Evolutionary conservation across 2,329 filamentous ascomycete species (phyloP).

Genomic region (Fulvia fulva): DNA sequence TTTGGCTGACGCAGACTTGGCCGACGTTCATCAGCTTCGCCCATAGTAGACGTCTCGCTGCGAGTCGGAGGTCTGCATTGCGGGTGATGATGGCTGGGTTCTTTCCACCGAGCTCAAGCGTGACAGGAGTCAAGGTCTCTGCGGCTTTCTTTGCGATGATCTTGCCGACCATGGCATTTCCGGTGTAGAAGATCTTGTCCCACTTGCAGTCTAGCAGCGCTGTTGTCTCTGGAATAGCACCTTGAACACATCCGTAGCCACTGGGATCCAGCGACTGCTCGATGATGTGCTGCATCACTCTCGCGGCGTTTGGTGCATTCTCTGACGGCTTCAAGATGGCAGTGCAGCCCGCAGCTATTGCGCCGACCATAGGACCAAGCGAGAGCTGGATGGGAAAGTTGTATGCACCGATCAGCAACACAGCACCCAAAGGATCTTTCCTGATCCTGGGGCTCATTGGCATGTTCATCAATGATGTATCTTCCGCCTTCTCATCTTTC

Average conservation of each 20-base stretch:
- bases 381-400: conserved; percentile 88
- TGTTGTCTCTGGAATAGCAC: conserved; percentile 73
- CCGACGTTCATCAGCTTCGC: conserved; percentile 82
- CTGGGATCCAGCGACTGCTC: conserved; percentile 70
- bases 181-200: conserved; percentile 98
- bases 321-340: conserved; percentile 90
- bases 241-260: conserved; percentile 75
- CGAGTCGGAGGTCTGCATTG: conserved; percentile 72
- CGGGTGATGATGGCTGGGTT: conserved; percentile 92
- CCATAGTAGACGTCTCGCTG: conserved; percentile 82
- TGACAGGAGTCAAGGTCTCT: conserved; percentile 68
- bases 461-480: conserved; percentile 65
- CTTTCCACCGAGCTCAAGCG: conserved; percentile 82
- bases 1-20: conserved; percentile 88
- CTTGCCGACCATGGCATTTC: conserved; percentile 66
- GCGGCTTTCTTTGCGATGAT: conserved; percentile 53
- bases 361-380: conserved; percentile 75
- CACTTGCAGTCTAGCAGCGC: conserved; percentile 82
- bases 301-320: conserved; percentile 68
- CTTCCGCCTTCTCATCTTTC: conserved; percentile 71
- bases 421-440: conserved; percentile 81
- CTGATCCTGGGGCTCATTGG: conserved; percentile 70
- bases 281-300: conserved; percentile 74
- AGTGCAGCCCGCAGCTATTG: conserved; percentile 88
- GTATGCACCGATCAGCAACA: conserved; percentile 82